These are phyloP conservation scores for Dianthus caryophyllus DNA, from an alignment of 148 eudicot species.

Conservation along the genomic window DNA sequence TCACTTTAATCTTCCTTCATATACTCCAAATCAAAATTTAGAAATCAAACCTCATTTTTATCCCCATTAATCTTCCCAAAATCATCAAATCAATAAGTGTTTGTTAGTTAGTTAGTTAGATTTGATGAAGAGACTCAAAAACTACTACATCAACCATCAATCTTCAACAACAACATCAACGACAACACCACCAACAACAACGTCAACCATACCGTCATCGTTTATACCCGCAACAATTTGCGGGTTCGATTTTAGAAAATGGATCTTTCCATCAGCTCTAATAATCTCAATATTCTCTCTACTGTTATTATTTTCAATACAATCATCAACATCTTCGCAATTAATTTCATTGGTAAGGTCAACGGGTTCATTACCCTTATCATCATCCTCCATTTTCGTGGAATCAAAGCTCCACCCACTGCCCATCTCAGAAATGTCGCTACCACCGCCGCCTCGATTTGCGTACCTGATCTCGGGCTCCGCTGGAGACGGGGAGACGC, in stretches of 20 bases:
- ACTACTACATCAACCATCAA: slow-evolving; percentile 36
- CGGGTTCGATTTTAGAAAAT: slow-evolving; percentile 28
- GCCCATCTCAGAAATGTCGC: slow-evolving; percentile 24
- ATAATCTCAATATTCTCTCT: slow-evolving; percentile 54
- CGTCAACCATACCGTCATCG: too few species aligned
- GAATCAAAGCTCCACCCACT: slow-evolving; percentile 67
- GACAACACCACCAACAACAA: slow-evolving; percentile 22
- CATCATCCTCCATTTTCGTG: slow-evolving; percentile 47
- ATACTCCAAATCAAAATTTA: background rate
- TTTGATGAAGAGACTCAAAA: slow-evolving; percentile 59
- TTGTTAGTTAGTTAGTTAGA: too few species aligned
- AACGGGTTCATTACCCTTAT: slow-evolving; percentile 21
- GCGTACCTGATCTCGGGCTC: slow-evolving; percentile 88
- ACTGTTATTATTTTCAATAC: slow-evolving; percentile 50
- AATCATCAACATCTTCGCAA: slow-evolving; percentile 34
- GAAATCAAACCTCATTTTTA: background rate
- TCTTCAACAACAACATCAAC: slow-evolving; percentile 23
- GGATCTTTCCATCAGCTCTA: slow-evolving; percentile 77
- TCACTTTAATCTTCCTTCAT: background rate
- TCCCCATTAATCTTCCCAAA: background rate
- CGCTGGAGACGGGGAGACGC: slow-evolving; percentile 54
- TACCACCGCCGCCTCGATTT: slow-evolving; percentile 65
- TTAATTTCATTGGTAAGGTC: slow-evolving; percentile 31
- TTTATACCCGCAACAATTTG: background rate
- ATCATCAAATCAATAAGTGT: background rate